Percentiles rank a stretch among this genome's conserved stretches.
phyloP scores from a whole-genome alignment of 441 rosid genomes.

The Adansonia madagascariensis region DNA sequence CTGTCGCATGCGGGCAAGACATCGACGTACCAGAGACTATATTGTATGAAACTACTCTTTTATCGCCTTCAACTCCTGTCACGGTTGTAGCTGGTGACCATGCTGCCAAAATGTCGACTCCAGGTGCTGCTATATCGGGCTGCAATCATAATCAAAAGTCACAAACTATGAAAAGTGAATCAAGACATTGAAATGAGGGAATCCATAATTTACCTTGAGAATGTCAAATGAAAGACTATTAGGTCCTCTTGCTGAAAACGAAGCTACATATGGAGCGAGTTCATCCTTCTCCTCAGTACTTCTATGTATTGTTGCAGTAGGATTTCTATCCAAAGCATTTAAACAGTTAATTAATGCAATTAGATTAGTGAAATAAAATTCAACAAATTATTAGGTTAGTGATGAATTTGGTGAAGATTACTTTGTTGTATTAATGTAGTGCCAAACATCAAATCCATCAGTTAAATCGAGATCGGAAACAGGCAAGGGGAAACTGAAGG shows the following conservation, averaged over 20 bases:
- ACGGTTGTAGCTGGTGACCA: slow-evolving; percentile 36
- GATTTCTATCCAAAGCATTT: slow-evolving; percentile 27
- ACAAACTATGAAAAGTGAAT: slow-evolving; percentile 33
- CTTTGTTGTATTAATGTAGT: slow-evolving; percentile 37
- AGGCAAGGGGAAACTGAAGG: slow-evolving; percentile 39
- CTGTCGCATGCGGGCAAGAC: slow-evolving; percentile 65
- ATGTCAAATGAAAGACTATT: slow-evolving; percentile 43
- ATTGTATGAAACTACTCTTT: slow-evolving; percentile 33
- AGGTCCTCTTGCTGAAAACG: slow-evolving; percentile 60
- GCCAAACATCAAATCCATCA: slow-evolving; percentile 24
- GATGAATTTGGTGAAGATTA: not conserved
- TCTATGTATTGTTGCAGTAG: slow-evolving; percentile 39
- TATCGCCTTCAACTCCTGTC: slow-evolving; percentile 21
- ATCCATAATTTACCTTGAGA: slow-evolving; percentile 39
- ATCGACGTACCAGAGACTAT: slow-evolving; percentile 60
- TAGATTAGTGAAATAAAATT: not conserved
- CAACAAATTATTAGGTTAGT: not conserved
- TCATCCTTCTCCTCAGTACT: slow-evolving; percentile 32
- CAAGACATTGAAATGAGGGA: slow-evolving; percentile 20
- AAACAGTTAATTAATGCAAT: not conserved
- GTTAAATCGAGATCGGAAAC: slow-evolving; percentile 26
- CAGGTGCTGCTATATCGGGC: slow-evolving; percentile 56
- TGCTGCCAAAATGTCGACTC: slow-evolving; percentile 58
- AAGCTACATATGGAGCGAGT: slow-evolving; percentile 40
- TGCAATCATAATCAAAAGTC: slow-evolving; percentile 28